Percentiles rank a stretch among this genome's conserved stretches.
Conservation (phyloP, 495 filamentous ascomycete species). For the Jackrogersella multiformis region DNA sequence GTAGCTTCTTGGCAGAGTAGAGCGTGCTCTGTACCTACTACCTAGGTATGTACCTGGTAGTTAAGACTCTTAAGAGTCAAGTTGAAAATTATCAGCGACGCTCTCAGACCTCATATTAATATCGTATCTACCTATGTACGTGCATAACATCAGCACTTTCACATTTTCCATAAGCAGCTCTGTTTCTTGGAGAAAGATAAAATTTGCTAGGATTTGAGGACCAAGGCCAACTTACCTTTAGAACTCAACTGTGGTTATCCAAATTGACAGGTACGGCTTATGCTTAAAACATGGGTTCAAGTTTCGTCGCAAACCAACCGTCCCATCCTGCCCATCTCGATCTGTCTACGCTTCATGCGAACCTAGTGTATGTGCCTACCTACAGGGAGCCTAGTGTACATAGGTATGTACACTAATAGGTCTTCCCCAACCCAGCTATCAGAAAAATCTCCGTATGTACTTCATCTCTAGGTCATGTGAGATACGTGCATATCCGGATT, state of each 20-base stretch:
- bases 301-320: conserved; percentile 10
- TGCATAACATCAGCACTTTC: neutral
- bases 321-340: neutral
- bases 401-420: too few species aligned
- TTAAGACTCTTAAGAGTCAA: too few species aligned
- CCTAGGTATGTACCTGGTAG: too few species aligned
- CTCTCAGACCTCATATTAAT: conserved; percentile 37
- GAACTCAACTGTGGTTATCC: neutral
- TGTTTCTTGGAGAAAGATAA: neutral
- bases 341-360: conserved; percentile 26
- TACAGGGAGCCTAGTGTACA: too few species aligned
- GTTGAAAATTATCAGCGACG: neutral
- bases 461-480: conserved; percentile 19
- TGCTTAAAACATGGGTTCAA: conserved; percentile 20
- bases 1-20: conserved; percentile 33
- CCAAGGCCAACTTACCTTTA: neutral
- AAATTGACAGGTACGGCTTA: conserved; percentile 24
- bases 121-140: neutral
- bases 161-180: conserved; percentile 9
- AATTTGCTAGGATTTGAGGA: conserved; percentile 9
- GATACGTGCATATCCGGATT: neutral
- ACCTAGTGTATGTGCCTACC: too few species aligned
- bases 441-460: conserved; percentile 9
- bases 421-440: conserved; percentile 25
- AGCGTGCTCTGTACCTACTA: conserved; percentile 9